Base-by-base conservation (phyloP, 805 yeast species). In the Candida montana region DNA sequence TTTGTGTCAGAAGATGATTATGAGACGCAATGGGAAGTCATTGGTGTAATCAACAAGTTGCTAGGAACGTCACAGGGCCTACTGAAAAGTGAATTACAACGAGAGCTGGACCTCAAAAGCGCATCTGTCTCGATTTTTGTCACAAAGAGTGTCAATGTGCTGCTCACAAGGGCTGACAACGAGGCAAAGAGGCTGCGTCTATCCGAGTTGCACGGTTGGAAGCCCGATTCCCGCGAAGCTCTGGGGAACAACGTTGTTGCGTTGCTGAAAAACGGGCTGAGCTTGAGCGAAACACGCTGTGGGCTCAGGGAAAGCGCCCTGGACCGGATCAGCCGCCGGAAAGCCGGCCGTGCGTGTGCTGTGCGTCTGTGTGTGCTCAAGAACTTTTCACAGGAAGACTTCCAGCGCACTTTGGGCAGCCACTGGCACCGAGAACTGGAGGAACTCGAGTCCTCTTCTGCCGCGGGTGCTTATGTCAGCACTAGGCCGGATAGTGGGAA, bases 131-230 rank as follows among this genome's bases (percentile, higher is more conserved):
- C 61, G 1, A 20, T 35, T 2, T 42, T 42, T 15, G 50, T 53
- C 10, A 31, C 37, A n/a, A 55, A 54, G 34, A 44, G 54, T 8
- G 45, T 53, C 0, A 52, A 55, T 33, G 45, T 55, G 1, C 35
- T 57, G 31, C 45, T 55, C 8, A 45, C 40, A 24, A 48, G 61
- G 21, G 53, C 58, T 1, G 61, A 57, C 26, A 53, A 53, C 36
- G 61, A 57, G 31, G 31, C 54, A 12, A 7, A 24, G 7, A 42
- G 57, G 29, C 18, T 29, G 16, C 34, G 23, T n/a, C 33, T 41
- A 26, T 26, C n/a, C 5, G 29, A 21, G 3, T 19, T 17, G 10
- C 33, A 16, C 18, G 7, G 13, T 2, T 33, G 33, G 30, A 43
- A 50, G 8, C 23, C 24, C 1, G 47, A 49, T 13, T 54, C 54